phyloP scores from a whole-genome alignment of 106 monocot species.

The Xerophyta viscosa region DNA sequence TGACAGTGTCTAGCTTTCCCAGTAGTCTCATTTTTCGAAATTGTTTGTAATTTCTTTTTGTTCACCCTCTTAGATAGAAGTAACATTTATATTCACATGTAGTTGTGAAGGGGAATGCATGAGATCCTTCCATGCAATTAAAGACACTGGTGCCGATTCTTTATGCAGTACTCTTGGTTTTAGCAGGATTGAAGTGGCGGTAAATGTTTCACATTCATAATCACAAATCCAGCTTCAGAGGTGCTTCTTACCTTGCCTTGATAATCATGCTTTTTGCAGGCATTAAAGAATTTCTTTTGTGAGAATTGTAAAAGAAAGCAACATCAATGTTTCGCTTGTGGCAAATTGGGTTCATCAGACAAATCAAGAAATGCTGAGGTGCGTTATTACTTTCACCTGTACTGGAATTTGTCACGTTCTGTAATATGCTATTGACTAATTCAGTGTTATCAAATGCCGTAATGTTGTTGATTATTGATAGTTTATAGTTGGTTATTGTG shows the following conservation, averaged over 20 bases:
- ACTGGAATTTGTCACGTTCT: not conserved
- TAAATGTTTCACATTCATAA: slow-evolving; percentile 7
- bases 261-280: slow-evolving; percentile 34
- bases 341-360: slow-evolving; percentile 55
- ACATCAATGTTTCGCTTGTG: slow-evolving; percentile 68
- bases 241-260: too few species aligned
- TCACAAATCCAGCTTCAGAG: too few species aligned
- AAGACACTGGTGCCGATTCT: slow-evolving; percentile 24
- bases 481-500: too few species aligned
- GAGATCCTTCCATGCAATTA: slow-evolving; percentile 61
- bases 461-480: too few species aligned
- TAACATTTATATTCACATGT: too few species aligned
- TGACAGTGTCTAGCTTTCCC: too few species aligned
- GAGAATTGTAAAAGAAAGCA: slow-evolving; percentile 34
- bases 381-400: slow-evolving; percentile 1
- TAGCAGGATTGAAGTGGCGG: slow-evolving; percentile 37
- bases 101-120: slow-evolving; percentile 66
- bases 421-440: too few species aligned
- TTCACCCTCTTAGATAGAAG: too few species aligned
- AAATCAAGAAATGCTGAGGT: slow-evolving; percentile 43
- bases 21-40: too few species aligned
- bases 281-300: slow-evolving; percentile 43
- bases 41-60: too few species aligned
- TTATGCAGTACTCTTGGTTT: slow-evolving; percentile 54
- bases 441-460: too few species aligned